Percentiles rank a stretch among this genome's conserved stretches.
phyloP scores from a whole-genome alignment of 345 rosid species.

The Citropsis articulata region DNA sequence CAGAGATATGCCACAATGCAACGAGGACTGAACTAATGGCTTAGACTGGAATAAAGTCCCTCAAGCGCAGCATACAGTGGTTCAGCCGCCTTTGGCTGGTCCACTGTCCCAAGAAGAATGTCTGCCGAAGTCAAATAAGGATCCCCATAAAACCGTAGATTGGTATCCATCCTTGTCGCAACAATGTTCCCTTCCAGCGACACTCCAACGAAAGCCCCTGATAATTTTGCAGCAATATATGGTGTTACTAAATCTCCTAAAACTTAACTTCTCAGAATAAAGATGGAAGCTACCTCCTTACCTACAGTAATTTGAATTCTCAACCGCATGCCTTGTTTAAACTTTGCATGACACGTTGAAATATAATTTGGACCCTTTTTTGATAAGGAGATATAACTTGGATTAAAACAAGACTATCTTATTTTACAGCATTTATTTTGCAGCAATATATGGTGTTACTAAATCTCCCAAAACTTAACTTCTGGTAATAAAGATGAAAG shows the following conservation, averaged over 20 bases:
- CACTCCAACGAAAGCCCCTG: slow-evolving; percentile 97
- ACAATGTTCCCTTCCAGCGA: slow-evolving; percentile 92
- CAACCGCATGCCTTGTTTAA: background rate
- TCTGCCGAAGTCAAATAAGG: slow-evolving; percentile 79
- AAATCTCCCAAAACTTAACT: background rate
- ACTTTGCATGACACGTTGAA: background rate
- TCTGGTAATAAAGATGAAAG: background rate
- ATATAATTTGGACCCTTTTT: too few relatives aligned
- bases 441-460: slow-evolving; percentile 1
- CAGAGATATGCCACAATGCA: background rate
- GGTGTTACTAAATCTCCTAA: background rate
- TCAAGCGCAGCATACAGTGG: slow-evolving; percentile 73
- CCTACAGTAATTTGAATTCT: background rate
- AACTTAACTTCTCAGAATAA: background rate
- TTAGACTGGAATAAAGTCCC: slow-evolving; percentile 54
- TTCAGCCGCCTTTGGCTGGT: slow-evolving; percentile 85
- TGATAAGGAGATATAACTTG: too few relatives aligned
- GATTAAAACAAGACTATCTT: background rate
- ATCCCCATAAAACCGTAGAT: slow-evolving; percentile 85
- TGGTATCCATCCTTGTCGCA: slow-evolving; percentile 77
- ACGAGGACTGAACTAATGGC: slow-evolving; percentile 21
- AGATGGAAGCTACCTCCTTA: background rate
- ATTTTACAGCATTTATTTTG: background rate
- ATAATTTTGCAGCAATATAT: slow-evolving; percentile 7
- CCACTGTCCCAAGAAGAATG: slow-evolving; percentile 78